Percentiles rank a stretch among this genome's conserved stretches.
phyloP scores from a whole-genome alignment of 306 rosid genomes.

The Fragaria vesca region DNA sequence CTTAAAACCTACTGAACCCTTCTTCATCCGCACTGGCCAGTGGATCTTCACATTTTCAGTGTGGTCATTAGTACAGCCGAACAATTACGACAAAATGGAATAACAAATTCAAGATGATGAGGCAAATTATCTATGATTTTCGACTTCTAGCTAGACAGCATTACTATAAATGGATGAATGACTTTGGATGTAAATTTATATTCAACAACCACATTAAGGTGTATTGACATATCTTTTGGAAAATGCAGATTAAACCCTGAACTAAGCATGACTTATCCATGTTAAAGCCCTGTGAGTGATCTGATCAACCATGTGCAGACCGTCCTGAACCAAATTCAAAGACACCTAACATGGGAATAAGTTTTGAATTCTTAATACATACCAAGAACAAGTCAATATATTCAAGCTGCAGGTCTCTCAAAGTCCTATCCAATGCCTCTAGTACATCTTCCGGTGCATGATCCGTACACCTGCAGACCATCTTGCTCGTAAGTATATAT shows the following conservation, averaged over 20 bases:
- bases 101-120: neutral
- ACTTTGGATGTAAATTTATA: neutral
- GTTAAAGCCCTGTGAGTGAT: neutral
- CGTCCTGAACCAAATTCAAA: neutral
- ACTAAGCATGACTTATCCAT: neutral
- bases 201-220: neutral
- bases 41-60: constrained; percentile 39
- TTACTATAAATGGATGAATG: neutral
- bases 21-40: constrained; percentile 57
- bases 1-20: constrained; percentile 34
- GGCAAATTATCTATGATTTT: neutral
- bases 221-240: neutral
- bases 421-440: constrained; percentile 45
- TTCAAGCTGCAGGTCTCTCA: constrained; percentile 53
- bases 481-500: no score
- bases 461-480: constrained; percentile 43
- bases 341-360: neutral
- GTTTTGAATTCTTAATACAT: constrained; percentile 12
- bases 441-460: constrained; percentile 54
- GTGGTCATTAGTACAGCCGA: constrained; percentile 20
- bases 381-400: constrained; percentile 62
- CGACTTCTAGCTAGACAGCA: neutral
- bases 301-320: neutral
- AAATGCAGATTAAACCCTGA: neutral
- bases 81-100: constrained; percentile 9